phyloP scores from a whole-genome alignment of 768 basidiomycete genomes.

The Mycena rosella region DNA sequence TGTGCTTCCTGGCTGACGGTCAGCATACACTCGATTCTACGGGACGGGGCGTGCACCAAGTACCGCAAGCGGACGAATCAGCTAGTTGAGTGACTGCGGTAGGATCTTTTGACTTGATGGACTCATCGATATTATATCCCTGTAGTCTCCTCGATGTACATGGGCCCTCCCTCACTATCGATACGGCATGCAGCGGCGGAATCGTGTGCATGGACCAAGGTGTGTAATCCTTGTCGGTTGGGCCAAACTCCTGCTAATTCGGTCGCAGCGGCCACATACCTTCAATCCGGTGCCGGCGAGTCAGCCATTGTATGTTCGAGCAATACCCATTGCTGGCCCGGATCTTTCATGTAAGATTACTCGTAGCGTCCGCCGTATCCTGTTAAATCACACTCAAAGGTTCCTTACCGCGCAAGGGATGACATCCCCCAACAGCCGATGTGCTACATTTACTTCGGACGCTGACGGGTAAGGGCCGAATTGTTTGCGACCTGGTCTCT shows the following conservation, averaged over 20 bases:
- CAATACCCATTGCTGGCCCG: slow-evolving; percentile 50
- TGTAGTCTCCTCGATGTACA: slow-evolving; percentile 49
- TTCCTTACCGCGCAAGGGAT: slow-evolving; percentile 51
- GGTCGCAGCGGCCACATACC: slow-evolving; percentile 47
- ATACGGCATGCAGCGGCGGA: slow-evolving; percentile 52
- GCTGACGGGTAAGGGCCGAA: slow-evolving; percentile 49
- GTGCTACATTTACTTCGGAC: slow-evolving; percentile 50
- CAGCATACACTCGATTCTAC: slow-evolving; percentile 50
- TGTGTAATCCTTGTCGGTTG: too few species aligned
- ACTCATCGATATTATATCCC: background rate
- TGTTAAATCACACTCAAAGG: slow-evolving; percentile 31
- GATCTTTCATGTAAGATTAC: background rate
- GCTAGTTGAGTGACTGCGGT: slow-evolving; percentile 46
- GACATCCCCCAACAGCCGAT: slow-evolving; percentile 48
- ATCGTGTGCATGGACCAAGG: slow-evolving; percentile 51
- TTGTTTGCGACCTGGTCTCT: background rate
- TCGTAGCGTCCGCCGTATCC: background rate
- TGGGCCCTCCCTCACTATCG: slow-evolving; percentile 50
- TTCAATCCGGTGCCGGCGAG: slow-evolving; percentile 50
- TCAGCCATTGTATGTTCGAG: slow-evolving; percentile 50
- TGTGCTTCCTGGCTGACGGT: too few species aligned
- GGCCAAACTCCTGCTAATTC: background rate
- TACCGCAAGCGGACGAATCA: slow-evolving; percentile 50
- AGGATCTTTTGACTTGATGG: background rate
- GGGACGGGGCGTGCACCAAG: slow-evolving; percentile 50